Conservation (phyloP, 495 filamentous ascomycete genomes). For the Chlorociboria aeruginascens region DNA sequence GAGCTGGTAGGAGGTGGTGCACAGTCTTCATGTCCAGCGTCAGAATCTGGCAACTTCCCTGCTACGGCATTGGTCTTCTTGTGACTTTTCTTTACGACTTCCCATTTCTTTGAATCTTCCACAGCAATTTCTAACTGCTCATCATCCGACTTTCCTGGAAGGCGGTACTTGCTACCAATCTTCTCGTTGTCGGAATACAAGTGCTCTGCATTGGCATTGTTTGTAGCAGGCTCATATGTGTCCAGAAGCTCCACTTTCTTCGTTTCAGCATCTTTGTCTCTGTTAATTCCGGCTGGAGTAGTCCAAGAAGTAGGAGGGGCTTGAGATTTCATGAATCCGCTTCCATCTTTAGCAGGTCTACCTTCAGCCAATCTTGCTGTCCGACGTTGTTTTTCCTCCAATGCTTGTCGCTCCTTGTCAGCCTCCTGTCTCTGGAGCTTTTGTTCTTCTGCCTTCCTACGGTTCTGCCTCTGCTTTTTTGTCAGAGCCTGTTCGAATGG, state of each 20-base stretch:
- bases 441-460: constrained; percentile 63
- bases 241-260: constrained; percentile 50
- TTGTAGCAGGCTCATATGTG: constrained; percentile 51
- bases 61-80: background rate
- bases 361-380: constrained; percentile 70
- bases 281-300: constrained; percentile 4
- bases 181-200: constrained; percentile 6
- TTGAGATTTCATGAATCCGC: constrained; percentile 37
- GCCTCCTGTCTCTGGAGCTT: constrained; percentile 59
- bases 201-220: constrained; percentile 10
- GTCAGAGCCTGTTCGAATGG: constrained; percentile 47
- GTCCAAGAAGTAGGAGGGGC: constrained; percentile 48
- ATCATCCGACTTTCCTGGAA: constrained; percentile 61
- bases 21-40: constrained; percentile 4
- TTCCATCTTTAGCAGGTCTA: constrained; percentile 60
- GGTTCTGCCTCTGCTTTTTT: constrained; percentile 87
- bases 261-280: constrained; percentile 6
- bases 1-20: background rate
- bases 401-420: constrained; percentile 57
- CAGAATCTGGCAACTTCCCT: background rate
- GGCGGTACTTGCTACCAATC: constrained; percentile 30
- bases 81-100: constrained; percentile 45
- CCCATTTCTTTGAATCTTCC: constrained; percentile 62
- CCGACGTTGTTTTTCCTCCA: constrained; percentile 70
- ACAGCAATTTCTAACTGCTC: constrained; percentile 62